Evolutionary conservation across 2,329 filamentous ascomycete species (phyloP), one percentile per base, ranked within the genome.

Genomic region (Neocatenulostroma microsporum): DNA sequence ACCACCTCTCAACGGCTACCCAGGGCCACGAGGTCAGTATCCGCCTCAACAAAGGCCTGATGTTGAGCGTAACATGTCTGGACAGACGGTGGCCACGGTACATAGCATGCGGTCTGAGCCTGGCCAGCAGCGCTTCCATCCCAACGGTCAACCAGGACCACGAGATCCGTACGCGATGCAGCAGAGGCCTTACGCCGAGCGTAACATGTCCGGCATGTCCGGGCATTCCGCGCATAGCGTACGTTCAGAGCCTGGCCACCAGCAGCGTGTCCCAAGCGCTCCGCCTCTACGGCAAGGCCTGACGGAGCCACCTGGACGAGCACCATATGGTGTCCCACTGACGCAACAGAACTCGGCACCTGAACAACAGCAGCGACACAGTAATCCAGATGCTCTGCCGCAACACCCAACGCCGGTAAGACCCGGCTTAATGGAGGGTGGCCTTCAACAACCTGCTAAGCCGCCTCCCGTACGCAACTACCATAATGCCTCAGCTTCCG

Each of bases 321-420:
- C 34, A 15, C 25, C 26, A 10, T 40, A 29, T 29, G 56, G 47
- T 3, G 44, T 45, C 9, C 51, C 57, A 14, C 40, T 55, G 21
- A 45, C 42, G 12, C 49, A 54, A 40, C 52, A 46, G 27, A 46
- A 46, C 10, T 50, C 48, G 26, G 42, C 44, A 11, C 44, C 43
- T 3, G 44, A 46, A 7, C 40, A 40, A 17, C 34, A 34, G 14
- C 31, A 42, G 15, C n/a, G n/a, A n/a, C n/a, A n/a, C n/a, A 61
- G 56, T 37, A 72, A 73, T 31, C 70, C 73, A 2, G 74, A 77
- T 55, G 62, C 70, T 7, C 62, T 76, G 11, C 72, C 73, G 20
- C 61, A 68, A 30, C 74, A 77, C 46, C 74, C 74, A 18, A 60
- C 56, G 9, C 74, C 74, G 7, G 68, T 76, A 29, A 64, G 74